Conservation (phyloP, 2,329 filamentous ascomycete species). For the Ambrosiella beaveri region DNA sequence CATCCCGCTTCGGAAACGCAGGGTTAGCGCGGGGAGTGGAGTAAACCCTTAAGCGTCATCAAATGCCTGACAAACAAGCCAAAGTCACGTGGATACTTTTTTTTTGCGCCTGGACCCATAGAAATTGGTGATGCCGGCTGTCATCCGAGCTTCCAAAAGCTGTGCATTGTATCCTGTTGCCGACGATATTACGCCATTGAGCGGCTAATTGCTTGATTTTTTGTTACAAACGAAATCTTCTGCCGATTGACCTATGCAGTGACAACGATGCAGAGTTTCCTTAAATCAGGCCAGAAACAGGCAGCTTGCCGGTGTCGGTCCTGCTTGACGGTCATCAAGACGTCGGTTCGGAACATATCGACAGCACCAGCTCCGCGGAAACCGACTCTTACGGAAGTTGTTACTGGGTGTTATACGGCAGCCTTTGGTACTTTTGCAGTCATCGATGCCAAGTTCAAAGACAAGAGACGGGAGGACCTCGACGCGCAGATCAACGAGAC, state of each 20-base stretch:
- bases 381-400: constrained; percentile 33
- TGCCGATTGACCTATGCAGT: neutral
- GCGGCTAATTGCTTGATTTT: no score
- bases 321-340: constrained; percentile 36
- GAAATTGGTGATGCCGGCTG: neutral
- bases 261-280: constrained; percentile 44
- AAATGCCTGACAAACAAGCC: neutral
- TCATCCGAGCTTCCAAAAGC: neutral
- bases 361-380: constrained; percentile 32
- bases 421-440: constrained; percentile 48
- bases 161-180: no score
- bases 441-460: constrained; percentile 42
- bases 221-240: no score
- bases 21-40: constrained; percentile 3
- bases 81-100: neutral
- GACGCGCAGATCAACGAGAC: constrained; percentile 30
- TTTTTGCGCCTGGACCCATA: neutral
- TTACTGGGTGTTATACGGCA: constrained; percentile 52
- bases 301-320: constrained; percentile 42
- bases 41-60: neutral
- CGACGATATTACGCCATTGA: no score
- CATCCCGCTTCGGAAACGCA: neutral
- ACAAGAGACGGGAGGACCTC: constrained; percentile 39
- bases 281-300: constrained; percentile 47
- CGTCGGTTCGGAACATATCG: constrained; percentile 24